Evolutionary conservation across 306 rosid species (phyloP).

Genomic region (Pachyrhizus erosus): DNA sequence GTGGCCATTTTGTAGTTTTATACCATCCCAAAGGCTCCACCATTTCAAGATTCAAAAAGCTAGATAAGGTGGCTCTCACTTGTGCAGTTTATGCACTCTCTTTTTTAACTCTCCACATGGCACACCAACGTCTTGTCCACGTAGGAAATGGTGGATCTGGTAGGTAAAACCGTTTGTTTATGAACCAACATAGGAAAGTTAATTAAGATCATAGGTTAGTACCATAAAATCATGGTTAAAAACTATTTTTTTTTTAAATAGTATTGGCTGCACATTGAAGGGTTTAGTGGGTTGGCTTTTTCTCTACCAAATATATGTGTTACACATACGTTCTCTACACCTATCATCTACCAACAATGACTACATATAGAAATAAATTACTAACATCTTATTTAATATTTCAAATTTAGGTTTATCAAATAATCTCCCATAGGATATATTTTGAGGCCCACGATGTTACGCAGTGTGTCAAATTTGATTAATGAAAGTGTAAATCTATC

Average conservation of each 20-base stretch:
- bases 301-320: neutral
- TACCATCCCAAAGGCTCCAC: constrained; percentile 61
- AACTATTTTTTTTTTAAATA: neutral
- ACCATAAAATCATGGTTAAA: constrained; percentile 23
- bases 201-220: constrained; percentile 19
- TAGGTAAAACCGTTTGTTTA: constrained; percentile 65
- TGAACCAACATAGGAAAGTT: constrained; percentile 41
- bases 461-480: constrained; percentile 37
- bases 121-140: constrained; percentile 48
- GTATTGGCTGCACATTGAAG: constrained; percentile 31
- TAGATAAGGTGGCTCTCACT: constrained; percentile 43
- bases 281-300: neutral
- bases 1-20: constrained; percentile 46
- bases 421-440: constrained; percentile 14
- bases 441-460: constrained; percentile 51
- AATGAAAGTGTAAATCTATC: constrained; percentile 28
- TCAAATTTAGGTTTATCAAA: constrained; percentile 7
- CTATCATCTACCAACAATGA: neutral
- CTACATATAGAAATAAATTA: neutral
- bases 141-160: constrained; percentile 49
- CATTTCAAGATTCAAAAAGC: constrained; percentile 53
- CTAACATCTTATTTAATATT: neutral
- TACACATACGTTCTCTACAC: neutral
- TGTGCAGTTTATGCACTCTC: neutral
- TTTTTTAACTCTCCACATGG: constrained; percentile 50